phyloP scores from a whole-genome alignment of 768 basidiomycete genomes.

The Sporobolomyces roseus region DNA sequence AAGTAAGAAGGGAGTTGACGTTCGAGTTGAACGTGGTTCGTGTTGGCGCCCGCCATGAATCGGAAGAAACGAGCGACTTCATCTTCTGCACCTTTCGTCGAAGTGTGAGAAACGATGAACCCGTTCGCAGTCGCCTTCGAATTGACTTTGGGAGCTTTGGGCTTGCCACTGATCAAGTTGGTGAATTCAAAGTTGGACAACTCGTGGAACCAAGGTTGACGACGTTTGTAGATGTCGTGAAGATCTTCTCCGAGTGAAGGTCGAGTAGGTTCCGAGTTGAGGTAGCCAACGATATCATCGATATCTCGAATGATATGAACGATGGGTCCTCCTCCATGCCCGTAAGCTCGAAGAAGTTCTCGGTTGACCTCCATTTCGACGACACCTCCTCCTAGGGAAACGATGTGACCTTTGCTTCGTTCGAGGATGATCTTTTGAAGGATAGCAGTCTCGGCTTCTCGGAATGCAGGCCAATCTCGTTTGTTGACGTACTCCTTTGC shows the following conservation, averaged over 20 bases:
- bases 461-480: conserved; percentile 86
- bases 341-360: conserved; percentile 59
- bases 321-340: conserved; percentile 55
- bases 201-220: conserved; percentile 80
- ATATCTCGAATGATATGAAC: conserved; percentile 74
- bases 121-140: conserved; percentile 33
- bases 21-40: conserved; percentile 55
- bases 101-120: conserved; percentile 31
- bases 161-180: conserved; percentile 58
- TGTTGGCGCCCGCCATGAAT: conserved; percentile 69
- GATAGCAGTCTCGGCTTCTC: conserved; percentile 67
- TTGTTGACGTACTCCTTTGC: conserved; percentile 66
- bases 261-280: conserved; percentile 68
- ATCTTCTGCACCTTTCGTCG: conserved; percentile 46
- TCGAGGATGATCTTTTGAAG: conserved; percentile 64
- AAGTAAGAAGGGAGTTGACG: conserved; percentile 74
- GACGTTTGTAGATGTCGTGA: conserved; percentile 73
- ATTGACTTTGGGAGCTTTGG: conserved; percentile 22
- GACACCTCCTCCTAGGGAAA: conserved; percentile 90
- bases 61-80: conserved; percentile 82
- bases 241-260: conserved; percentile 87
- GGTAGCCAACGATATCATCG: conserved; percentile 70
- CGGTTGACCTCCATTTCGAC: conserved; percentile 79
- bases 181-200: conserved; percentile 77
- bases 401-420: conserved; percentile 62